phyloP scores from a whole-genome alignment of 306 rosid species.

The Malus asiatica region DNA sequence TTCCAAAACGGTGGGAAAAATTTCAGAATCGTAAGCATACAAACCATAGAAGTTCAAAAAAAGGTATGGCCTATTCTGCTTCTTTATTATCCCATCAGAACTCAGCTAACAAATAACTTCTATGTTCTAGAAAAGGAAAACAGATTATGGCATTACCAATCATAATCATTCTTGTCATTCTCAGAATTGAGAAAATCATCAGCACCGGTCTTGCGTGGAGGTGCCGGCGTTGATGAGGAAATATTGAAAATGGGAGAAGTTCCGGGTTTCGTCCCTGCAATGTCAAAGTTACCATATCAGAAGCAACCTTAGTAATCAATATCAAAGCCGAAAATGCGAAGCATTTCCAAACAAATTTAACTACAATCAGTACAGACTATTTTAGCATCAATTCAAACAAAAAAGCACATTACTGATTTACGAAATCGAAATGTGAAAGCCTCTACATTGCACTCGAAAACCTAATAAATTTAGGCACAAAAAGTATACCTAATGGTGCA shows the following conservation, averaged over 20 bases:
- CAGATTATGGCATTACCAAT: constrained; percentile 50
- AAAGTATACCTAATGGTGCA: constrained; percentile 49
- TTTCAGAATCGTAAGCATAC: background rate
- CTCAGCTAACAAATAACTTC: no score
- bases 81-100: no score
- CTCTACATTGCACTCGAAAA: background rate
- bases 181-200: constrained; percentile 80
- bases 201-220: constrained; percentile 50
- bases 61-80: no score
- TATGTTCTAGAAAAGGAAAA: background rate
- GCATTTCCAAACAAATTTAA: background rate
- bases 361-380: background rate
- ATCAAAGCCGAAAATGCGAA: background rate
- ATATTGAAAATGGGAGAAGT: constrained; percentile 54
- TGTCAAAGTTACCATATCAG: constrained; percentile 9
- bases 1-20: background rate
- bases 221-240: constrained; percentile 50
- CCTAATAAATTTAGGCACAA: background rate
- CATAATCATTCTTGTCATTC: constrained; percentile 78
- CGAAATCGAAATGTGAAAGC: background rate
- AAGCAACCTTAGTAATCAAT: background rate
- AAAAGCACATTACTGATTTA: background rate
- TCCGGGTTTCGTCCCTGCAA: constrained; percentile 52
- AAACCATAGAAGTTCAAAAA: background rate
- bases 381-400: background rate